These are phyloP conservation scores for Gonapodya prolifera DNA, from an alignment of 192 early-diverging fungal genomes.

Conservation along the genomic window DNA sequence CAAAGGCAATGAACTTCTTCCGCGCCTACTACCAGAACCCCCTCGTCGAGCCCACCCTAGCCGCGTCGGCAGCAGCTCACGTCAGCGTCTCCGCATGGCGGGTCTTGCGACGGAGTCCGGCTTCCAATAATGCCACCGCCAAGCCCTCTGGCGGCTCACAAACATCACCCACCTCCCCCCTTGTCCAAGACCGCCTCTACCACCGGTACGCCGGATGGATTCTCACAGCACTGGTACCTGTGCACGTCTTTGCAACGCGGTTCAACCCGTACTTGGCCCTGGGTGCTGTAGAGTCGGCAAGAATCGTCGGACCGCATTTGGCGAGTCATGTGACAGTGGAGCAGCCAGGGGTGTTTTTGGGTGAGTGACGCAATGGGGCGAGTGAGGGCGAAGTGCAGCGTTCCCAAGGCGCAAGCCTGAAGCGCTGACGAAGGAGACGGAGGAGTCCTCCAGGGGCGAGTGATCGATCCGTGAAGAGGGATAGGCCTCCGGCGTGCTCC, in stretches of 20 bases:
- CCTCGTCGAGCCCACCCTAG: not conserved
- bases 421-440: too few species aligned
- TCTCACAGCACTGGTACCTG: not conserved
- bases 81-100: too few species aligned
- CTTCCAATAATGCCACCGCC: too few species aligned
- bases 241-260: not conserved
- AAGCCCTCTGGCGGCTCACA: too few species aligned
- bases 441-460: too few species aligned
- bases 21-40: not conserved
- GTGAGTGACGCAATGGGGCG: not conserved
- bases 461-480: too few species aligned
- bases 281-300: not conserved
- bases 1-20: too few species aligned
- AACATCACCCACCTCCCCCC: not conserved
- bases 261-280: not conserved
- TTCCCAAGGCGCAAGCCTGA: too few species aligned
- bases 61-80: too few species aligned
- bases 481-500: too few species aligned
- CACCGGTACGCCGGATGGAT: not conserved
- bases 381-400: too few species aligned
- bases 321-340: not conserved
- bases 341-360: not conserved
- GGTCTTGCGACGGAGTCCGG: too few species aligned
- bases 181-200: not conserved
- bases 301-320: not conserved